phyloP scores from a whole-genome alignment of 305 asterid species.

The Plantago lanceolata region DNA sequence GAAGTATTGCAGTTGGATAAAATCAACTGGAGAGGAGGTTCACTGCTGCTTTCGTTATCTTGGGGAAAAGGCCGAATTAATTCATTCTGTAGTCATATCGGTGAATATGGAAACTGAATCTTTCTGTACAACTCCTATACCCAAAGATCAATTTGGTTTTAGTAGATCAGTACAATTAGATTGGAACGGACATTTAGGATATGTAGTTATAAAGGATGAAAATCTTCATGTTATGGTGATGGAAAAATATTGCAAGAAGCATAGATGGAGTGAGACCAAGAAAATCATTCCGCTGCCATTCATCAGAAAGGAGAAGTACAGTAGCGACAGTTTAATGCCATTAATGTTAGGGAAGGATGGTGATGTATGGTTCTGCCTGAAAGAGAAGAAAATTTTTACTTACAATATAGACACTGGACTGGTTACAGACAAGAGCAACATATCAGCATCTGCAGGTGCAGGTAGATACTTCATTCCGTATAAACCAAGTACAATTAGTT shows the following conservation, averaged over 20 bases:
- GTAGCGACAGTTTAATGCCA: not conserved
- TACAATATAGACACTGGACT: slow-evolving; percentile 13
- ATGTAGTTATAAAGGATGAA: slow-evolving; percentile 9
- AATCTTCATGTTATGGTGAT: slow-evolving; percentile 21
- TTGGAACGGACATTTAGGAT: slow-evolving; percentile 30
- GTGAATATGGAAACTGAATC: slow-evolving; percentile 24
- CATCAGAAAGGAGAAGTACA: not conserved
- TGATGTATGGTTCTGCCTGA: slow-evolving; percentile 24
- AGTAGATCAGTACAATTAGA: not conserved
- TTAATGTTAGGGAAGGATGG: slow-evolving; percentile 19
- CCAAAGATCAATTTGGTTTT: not conserved
- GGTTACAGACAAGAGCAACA: not conserved
- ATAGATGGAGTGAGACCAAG: slow-evolving; percentile 19
- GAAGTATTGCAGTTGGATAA: too few species aligned
- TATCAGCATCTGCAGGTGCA: not conserved
- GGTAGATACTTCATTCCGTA: not conserved
- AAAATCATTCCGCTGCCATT: slow-evolving; percentile 19
- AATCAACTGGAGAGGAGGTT: slow-evolving; percentile 17
- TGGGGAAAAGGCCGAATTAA: too few species aligned
- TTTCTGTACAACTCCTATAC: slow-evolving; percentile 12
- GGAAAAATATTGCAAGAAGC: slow-evolving; percentile 19
- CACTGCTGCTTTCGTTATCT: slow-evolving; percentile 12
- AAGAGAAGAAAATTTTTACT: not conserved
- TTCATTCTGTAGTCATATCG: slow-evolving; percentile 3
- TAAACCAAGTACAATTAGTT: not conserved